phyloP scores from a whole-genome alignment of 257 asterid genomes.

The Ligustrum vulgare region DNA sequence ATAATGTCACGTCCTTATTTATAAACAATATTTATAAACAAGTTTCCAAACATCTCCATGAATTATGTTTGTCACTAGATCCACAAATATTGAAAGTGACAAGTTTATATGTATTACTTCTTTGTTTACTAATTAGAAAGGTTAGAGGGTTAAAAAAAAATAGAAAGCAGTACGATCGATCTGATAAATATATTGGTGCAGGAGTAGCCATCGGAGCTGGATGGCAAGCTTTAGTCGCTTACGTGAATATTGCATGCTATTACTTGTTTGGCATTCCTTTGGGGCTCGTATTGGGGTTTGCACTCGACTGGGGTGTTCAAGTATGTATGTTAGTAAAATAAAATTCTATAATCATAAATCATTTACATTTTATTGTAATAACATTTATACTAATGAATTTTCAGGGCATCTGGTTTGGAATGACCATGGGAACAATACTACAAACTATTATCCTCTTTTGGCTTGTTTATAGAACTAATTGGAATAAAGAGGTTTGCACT shows the following conservation, averaged over 20 bases:
- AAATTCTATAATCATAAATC: not conserved
- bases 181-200: conserved; percentile 19
- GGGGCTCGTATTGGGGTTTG: conserved; percentile 56
- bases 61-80: no score
- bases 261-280: conserved; percentile 66
- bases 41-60: no score
- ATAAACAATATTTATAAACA: no score
- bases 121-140: no score
- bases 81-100: no score
- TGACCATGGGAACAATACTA: conserved; percentile 16
- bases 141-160: no score
- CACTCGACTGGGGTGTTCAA: conserved; percentile 44
- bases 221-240: conserved; percentile 83
- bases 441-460: conserved; percentile 16
- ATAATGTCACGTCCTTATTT: no score
- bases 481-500: conserved; percentile 23
- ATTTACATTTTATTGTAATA: not conserved
- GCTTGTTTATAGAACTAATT: conserved; percentile 19
- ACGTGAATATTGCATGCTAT: conserved; percentile 66
- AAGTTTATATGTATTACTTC: no score
- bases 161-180: no score
- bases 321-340: conserved; percentile 34
- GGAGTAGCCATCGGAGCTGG: conserved; percentile 91
- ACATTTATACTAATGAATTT: not conserved
- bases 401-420: conserved; percentile 28